These are phyloP conservation scores for Candolleomyces aberdarensis DNA, from an alignment of 768 basidiomycete species.

Conservation along the genomic window DNA sequence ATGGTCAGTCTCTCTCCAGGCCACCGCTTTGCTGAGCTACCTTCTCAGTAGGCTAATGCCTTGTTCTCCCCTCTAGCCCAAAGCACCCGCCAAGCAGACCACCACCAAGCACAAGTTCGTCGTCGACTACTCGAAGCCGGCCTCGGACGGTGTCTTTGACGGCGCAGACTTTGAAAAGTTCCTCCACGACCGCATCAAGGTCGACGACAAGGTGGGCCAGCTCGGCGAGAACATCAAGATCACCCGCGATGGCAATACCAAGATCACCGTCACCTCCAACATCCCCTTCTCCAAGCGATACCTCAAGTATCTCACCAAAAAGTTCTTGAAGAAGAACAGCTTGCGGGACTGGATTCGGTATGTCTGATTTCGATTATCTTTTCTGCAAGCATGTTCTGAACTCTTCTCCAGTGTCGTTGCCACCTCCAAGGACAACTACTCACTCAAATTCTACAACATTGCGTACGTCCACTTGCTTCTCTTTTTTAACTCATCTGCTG, in stretches of 20 bases:
- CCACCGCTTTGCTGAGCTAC: conserved; percentile 83
- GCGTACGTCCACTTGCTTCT: conserved; percentile 24
- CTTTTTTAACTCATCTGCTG: too few species aligned
- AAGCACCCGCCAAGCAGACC: conserved; percentile 52
- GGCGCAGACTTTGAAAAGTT: conserved; percentile 75
- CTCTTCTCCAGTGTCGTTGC: conserved; percentile 71
- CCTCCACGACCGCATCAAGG: conserved; percentile 91
- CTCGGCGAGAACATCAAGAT: conserved; percentile 90
- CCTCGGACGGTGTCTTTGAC: conserved; percentile 55
- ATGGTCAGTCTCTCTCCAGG: conserved; percentile 64
- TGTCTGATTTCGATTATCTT: conserved; percentile 14
- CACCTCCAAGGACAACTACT: conserved; percentile 88
- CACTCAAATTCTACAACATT: conserved; percentile 93
- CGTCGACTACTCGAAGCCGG: conserved; percentile 80
- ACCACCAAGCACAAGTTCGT: conserved; percentile 67
- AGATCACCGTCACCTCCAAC: conserved; percentile 80
- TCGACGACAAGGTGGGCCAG: conserved; percentile 88
- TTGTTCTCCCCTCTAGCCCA: conserved; percentile 45
- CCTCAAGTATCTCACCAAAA: conserved; percentile 98
- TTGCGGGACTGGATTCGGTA: conserved; percentile 96
- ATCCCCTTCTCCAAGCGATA: conserved; percentile 96
- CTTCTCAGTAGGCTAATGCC: conserved; percentile 89
- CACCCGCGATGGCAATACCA: conserved; percentile 77
- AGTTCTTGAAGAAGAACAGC: conserved; percentile 97
- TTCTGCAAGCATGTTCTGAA: conserved; percentile 6